phyloP scores from a whole-genome alignment of 257 asterid genomes.

The Capsicum pubescens region DNA sequence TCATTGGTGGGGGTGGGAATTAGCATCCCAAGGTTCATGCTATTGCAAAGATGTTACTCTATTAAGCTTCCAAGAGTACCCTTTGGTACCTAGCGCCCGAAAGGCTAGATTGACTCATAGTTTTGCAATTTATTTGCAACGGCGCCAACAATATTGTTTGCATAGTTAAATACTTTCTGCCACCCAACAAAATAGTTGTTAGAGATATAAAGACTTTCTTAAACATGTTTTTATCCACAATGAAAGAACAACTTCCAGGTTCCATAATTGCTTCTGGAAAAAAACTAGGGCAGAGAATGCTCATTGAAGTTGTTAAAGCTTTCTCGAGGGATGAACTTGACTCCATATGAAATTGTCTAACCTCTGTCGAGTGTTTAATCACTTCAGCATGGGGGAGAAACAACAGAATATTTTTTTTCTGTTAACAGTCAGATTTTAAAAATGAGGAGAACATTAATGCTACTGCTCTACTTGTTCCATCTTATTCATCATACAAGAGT shows the following conservation, averaged over 20 bases:
- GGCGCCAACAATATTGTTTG: neutral
- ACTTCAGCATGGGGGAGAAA: neutral
- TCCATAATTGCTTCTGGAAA: neutral
- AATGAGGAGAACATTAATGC: neutral
- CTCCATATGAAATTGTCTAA: neutral
- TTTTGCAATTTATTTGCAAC: neutral
- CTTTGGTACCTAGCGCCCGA: neutral
- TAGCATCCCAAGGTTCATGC: neutral
- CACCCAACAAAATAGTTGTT: neutral
- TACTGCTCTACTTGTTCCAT: neutral
- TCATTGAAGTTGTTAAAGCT: constrained; percentile 4
- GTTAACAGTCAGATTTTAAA: neutral
- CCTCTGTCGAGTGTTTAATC: neutral
- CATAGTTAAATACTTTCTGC: neutral
- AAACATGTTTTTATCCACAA: neutral
- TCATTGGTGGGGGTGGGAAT: neutral
- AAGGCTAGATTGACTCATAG: neutral
- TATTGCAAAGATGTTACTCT: constrained; percentile 10
- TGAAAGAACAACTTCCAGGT: neutral
- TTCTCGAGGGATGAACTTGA: neutral
- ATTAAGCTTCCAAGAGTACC: neutral
- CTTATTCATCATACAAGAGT: neutral
- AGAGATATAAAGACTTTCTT: neutral
- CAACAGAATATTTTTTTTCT: neutral
- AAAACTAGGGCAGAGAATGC: neutral